These are phyloP conservation scores for Stephanocyclus meneghinianus DNA, from an alignment of 352 stramenopile species.

Conservation along the genomic window DNA sequence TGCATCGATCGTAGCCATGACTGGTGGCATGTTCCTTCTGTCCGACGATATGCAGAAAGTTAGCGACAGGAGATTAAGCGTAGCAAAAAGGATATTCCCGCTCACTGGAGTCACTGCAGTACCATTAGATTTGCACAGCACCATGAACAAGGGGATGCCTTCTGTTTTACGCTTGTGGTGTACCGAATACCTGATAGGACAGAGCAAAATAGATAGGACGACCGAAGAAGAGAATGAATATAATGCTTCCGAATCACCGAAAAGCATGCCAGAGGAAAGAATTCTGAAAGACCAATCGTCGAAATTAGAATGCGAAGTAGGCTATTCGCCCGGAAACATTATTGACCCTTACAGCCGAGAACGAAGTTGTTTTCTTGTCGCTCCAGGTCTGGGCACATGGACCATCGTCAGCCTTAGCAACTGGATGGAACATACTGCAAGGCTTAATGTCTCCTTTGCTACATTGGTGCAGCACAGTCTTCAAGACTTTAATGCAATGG, in stretches of 20 bases:
- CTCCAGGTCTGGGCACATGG: conserved; percentile 75
- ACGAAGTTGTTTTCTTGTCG: conserved; percentile 76
- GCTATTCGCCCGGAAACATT: conserved; percentile 31
- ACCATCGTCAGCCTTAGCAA: conserved; percentile 68
- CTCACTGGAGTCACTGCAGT: conserved; percentile 74
- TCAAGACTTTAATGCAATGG: conserved; percentile 47
- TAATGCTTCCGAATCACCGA: not conserved
- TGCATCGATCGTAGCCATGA: conserved; percentile 82
- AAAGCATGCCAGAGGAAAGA: conserved; percentile 48
- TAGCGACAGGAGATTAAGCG: conserved; percentile 59
- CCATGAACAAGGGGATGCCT: conserved; percentile 68
- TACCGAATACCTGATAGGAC: conserved; percentile 46
- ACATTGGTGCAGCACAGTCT: conserved; percentile 52
- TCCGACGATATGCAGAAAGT: conserved; percentile 85
- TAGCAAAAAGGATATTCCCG: conserved; percentile 79
- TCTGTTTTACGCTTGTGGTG: conserved; percentile 77
- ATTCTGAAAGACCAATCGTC: conserved; percentile 64
- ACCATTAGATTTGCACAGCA: conserved; percentile 78
- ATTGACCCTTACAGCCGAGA: conserved; percentile 65
- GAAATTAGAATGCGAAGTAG: conserved; percentile 46
- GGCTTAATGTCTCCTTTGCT: conserved; percentile 46
- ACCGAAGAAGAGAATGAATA: not conserved
- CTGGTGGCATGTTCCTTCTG: conserved; percentile 82
- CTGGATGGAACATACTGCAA: conserved; percentile 49
- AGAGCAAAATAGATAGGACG: not conserved